Percentiles rank a stretch among this genome's conserved stretches.
phyloP scores from a whole-genome alignment of 2,329 filamentous ascomycete genomes.

The Niveomyces coronatus region DNA sequence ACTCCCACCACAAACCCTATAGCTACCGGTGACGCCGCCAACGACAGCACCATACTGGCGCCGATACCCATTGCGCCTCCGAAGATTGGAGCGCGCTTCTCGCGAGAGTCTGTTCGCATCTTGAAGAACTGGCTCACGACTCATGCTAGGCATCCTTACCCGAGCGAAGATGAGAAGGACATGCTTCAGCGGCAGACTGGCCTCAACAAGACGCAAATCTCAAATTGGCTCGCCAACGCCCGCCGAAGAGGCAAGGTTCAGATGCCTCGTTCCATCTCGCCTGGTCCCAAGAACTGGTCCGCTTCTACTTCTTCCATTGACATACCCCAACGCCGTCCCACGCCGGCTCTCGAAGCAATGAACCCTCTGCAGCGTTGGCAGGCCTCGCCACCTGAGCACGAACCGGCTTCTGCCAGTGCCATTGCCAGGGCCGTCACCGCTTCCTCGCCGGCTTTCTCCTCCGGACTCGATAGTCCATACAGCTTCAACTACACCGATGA shows the following conservation, averaged over 20 bases:
- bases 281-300: conserved; percentile 50
- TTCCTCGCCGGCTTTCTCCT: conserved; percentile 40
- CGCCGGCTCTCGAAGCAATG: conserved; percentile 43
- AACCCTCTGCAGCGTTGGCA: conserved; percentile 50
- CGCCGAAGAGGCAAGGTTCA: conserved; percentile 72
- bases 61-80: conserved; percentile 27
- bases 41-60: conserved; percentile 14
- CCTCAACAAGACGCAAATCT: conserved; percentile 72
- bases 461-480: conserved; percentile 46
- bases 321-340: conserved; percentile 54
- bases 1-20: background rate
- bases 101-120: conserved; percentile 66
- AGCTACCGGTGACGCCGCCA: conserved; percentile 10
- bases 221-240: conserved; percentile 88
- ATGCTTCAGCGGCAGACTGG: conserved; percentile 68
- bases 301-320: conserved; percentile 57
- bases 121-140: conserved; percentile 77
- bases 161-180: conserved; percentile 78
- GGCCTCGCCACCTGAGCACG: conserved; percentile 49
- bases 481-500: conserved; percentile 51
- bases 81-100: conserved; percentile 68
- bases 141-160: conserved; percentile 76
- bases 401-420: conserved; percentile 48
- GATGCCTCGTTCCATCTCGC: conserved; percentile 56
- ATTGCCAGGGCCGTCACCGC: conserved; percentile 48